phyloP scores from a whole-genome alignment of 225 moss, liverwort and hornwort genomes.

The Polytrichum commune region DNA sequence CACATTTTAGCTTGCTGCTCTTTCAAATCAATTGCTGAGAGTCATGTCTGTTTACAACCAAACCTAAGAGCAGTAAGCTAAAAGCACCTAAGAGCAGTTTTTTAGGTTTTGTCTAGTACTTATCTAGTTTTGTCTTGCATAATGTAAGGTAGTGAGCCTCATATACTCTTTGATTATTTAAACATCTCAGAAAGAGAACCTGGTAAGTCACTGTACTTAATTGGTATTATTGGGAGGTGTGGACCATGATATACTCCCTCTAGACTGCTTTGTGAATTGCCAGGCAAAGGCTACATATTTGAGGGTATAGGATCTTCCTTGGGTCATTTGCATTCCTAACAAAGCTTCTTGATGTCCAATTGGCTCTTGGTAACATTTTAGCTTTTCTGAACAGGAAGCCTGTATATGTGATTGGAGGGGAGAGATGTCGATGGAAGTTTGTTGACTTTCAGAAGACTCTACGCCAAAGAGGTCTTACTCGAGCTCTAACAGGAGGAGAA shows the following conservation, averaged over 20 bases:
- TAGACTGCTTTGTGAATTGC: too few relatives aligned
- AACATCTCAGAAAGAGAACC: too few relatives aligned
- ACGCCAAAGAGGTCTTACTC: conserved; percentile 79
- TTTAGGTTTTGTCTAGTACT: neutral
- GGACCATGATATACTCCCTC: too few relatives aligned
- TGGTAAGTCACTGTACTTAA: too few relatives aligned
- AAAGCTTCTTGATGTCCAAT: neutral
- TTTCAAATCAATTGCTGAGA: neutral
- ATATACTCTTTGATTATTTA: too few relatives aligned
- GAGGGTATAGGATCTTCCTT: too few relatives aligned
- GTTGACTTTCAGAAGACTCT: conserved; percentile 86
- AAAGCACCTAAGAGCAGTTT: neutral
- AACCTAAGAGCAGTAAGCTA: too few relatives aligned
- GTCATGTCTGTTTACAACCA: too few relatives aligned
- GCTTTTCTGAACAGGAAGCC: conserved; percentile 69
- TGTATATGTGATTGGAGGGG: conserved; percentile 92
- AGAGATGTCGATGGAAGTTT: conserved; percentile 98
- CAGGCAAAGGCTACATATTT: too few relatives aligned
- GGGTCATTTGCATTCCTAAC: too few relatives aligned
- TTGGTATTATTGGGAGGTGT: too few relatives aligned
- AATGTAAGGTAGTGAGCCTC: neutral
- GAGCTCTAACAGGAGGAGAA: conserved; percentile 93
- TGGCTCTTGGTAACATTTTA: neutral
- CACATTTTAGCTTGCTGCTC: neutral
- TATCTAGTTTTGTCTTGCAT: neutral